These are phyloP conservation scores for Annona squamosa DNA, from an alignment of 164 flowering plant species.

Conservation along the genomic window DNA sequence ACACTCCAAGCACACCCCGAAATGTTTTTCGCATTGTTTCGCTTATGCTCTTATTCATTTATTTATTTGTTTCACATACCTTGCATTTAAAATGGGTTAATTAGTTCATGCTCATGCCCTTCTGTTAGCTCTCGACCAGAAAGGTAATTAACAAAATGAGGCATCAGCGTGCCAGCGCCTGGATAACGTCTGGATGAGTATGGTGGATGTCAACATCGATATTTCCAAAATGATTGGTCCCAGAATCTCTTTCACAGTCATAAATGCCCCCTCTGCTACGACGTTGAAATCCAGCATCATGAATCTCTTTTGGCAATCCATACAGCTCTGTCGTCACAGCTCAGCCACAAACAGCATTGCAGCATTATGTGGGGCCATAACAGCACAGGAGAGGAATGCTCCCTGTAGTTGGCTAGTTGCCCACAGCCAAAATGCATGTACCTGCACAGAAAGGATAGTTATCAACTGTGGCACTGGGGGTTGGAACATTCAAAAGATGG, in stretches of 20 bases:
- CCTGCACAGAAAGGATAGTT: background rate
- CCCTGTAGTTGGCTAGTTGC: background rate
- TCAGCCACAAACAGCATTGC: too few relatives aligned
- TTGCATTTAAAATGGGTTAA: too few relatives aligned
- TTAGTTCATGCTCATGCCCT: too few relatives aligned
- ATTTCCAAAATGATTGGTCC: background rate
- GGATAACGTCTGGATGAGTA: background rate
- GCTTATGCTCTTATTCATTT: too few relatives aligned
- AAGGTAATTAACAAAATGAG: too few relatives aligned
- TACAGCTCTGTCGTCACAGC: background rate
- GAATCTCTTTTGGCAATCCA: background rate
- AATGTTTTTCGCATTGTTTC: too few relatives aligned
- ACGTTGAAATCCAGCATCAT: background rate
- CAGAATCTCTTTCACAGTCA: background rate
- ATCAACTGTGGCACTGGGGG: background rate
- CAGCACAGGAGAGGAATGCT: background rate
- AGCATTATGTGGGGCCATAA: too few relatives aligned
- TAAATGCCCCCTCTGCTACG: background rate
- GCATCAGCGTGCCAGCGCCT: too few relatives aligned
- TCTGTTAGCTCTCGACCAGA: too few relatives aligned
- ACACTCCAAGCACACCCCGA: too few relatives aligned
- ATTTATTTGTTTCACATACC: too few relatives aligned
- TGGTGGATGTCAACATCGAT: background rate
- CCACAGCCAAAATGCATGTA: background rate
- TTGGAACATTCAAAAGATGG: background rate